These are phyloP conservation scores for Moesziomyces antarcticus DNA, from an alignment of 1,284 basidiomycete genomes.

Conservation along the genomic window DNA sequence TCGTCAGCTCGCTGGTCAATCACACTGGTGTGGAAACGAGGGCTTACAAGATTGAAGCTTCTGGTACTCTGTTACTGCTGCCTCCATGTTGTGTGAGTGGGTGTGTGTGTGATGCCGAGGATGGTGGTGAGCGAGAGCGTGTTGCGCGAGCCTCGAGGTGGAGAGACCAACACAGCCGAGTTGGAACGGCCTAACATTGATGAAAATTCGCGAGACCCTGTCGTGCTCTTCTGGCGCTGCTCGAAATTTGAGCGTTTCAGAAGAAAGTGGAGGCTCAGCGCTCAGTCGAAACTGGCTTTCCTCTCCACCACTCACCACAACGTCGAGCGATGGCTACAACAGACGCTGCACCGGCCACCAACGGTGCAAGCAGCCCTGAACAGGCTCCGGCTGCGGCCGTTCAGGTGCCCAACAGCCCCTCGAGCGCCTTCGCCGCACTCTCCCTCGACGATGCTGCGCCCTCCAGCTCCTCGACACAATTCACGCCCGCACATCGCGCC, in stretches of 20 bases:
- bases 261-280: background rate
- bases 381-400: background rate
- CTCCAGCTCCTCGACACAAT: constrained; percentile 7
- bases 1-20: no score
- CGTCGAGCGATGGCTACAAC: background rate
- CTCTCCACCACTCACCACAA: background rate
- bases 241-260: background rate
- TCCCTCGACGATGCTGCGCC: constrained; percentile 21
- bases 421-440: constrained; percentile 33
- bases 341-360: background rate
- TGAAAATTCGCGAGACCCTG: background rate
- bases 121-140: background rate
- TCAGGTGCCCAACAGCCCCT: constrained; percentile 39
- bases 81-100: constrained; percentile 31
- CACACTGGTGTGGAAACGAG: background rate
- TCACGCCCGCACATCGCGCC: constrained; percentile 9
- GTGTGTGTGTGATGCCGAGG: background rate
- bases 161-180: constrained; percentile 6
- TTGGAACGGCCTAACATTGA: no score
- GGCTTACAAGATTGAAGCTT: constrained; percentile 50
- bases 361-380: background rate
- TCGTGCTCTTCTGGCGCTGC: no score
- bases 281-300: background rate
- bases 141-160: constrained; percentile 1
- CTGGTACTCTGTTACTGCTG: constrained; percentile 42